phyloP scores from a whole-genome alignment of 2,329 filamentous ascomycete genomes.

The Claviceps sp. region DNA sequence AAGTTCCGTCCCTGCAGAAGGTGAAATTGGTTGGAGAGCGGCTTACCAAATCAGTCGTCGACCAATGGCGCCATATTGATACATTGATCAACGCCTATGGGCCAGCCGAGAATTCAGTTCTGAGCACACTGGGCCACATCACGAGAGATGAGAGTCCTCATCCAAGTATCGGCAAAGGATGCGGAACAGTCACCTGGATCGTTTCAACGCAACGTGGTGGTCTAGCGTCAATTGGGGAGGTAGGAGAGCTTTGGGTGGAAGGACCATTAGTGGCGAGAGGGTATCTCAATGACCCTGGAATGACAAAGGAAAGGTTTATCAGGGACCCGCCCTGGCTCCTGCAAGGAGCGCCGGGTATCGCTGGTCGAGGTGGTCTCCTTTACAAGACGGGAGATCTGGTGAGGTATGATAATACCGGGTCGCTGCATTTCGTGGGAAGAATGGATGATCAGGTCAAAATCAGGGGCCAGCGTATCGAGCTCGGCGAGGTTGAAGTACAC shows the following conservation, averaged over 20 bases:
- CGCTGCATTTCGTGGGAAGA: constrained; percentile 13
- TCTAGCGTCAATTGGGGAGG: not conserved
- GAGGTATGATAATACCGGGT: constrained; percentile 7
- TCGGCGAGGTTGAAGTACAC: constrained; percentile 8
- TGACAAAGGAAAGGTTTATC: not conserved
- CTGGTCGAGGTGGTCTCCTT: not conserved
- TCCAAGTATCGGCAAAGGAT: not conserved
- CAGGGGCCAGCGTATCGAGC: constrained; percentile 14
- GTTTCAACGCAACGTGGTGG: not conserved
- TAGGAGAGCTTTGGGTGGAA: constrained; percentile 3
- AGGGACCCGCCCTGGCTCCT: not conserved
- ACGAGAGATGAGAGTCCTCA: too few species aligned
- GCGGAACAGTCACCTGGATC: constrained; percentile 1
- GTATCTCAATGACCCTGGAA: not conserved
- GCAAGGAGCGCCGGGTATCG: not conserved
- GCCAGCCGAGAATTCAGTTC: too few species aligned
- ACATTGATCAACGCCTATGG: not conserved
- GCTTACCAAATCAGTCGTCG: too few species aligned
- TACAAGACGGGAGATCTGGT: constrained; percentile 14
- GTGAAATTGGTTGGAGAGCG: too few species aligned
- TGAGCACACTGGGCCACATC: constrained; percentile 3
- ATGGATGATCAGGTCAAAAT: constrained; percentile 14
- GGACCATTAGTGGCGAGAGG: not conserved
- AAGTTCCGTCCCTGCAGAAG: too few species aligned
- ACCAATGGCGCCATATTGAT: too few species aligned